Conservation (phyloP, 768 basidiomycete species). For the Amanita exitialis region DNA sequence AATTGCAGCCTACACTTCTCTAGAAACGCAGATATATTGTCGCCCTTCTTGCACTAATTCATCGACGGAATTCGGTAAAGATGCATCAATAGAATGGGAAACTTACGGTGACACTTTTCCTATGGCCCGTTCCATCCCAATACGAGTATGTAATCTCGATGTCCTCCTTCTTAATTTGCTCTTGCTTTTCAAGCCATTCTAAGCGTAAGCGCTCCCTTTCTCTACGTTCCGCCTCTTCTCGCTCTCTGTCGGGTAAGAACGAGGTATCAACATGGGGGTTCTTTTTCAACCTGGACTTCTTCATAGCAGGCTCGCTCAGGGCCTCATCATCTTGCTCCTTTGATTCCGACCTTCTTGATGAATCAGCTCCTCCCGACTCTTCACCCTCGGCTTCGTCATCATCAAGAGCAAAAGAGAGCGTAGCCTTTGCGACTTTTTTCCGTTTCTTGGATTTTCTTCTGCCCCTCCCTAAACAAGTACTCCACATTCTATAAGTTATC, state of each 20-base stretch:
- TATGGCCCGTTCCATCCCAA: constrained; percentile 97
- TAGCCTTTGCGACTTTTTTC: constrained; percentile 84
- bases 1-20: constrained; percentile 92
- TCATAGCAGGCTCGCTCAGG: constrained; percentile 30
- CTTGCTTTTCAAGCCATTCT: constrained; percentile 76
- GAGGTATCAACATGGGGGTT: constrained; percentile 97
- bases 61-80: neutral
- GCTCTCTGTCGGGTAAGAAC: constrained; percentile 95
- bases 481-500: constrained; percentile 71
- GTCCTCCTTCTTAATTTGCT: constrained; percentile 53
- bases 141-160: constrained; percentile 95
- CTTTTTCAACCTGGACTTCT: constrained; percentile 80
- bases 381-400: constrained; percentile 53
- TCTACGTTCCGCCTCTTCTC: constrained; percentile 85
- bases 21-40: constrained; percentile 76
- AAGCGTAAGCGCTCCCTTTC: constrained; percentile 84
- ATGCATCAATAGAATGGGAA: neutral
- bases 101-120: constrained; percentile 83
- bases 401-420: constrained; percentile 84
- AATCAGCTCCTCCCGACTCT: constrained; percentile 20
- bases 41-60: constrained; percentile 91
- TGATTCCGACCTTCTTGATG: constrained; percentile 20
- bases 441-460: constrained; percentile 85
- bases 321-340: constrained; percentile 30
- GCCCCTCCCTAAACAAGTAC: constrained; percentile 80